Conservation (phyloP, 257 asterid genomes). For the Jacaranda mimosifolia region DNA sequence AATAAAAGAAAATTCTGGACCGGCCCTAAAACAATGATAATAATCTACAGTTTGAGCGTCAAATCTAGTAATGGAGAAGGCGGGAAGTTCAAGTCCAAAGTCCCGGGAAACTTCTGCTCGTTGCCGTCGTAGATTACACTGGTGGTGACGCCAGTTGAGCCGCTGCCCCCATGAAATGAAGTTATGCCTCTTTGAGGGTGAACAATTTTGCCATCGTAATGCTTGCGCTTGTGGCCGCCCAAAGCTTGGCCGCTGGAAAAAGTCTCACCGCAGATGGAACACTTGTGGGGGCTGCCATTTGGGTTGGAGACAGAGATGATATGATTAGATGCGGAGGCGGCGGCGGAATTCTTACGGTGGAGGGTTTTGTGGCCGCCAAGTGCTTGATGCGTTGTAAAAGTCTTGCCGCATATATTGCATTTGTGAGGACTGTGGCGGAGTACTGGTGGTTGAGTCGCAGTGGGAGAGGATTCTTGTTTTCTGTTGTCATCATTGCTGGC, state of each 20-base stretch:
- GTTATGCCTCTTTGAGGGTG: conserved; percentile 6
- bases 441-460: too few relatives aligned
- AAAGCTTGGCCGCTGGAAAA: conserved; percentile 51
- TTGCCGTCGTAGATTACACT: not conserved
- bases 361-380: too few relatives aligned
- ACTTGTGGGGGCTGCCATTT: conserved; percentile 36
- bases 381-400: too few relatives aligned
- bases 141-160: conserved; percentile 15
- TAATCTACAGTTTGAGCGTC: conserved; percentile 28
- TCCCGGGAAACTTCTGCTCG: not conserved
- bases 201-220: conserved; percentile 42
- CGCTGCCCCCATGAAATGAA: conserved; percentile 37
- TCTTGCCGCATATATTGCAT: too few relatives aligned
- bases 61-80: not conserved
- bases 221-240: conserved; percentile 69
- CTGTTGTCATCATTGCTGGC: too few relatives aligned
- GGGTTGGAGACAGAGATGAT: not conserved
- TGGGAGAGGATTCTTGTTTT: too few relatives aligned
- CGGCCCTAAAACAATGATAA: not conserved
- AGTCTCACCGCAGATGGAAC: conserved; percentile 45
- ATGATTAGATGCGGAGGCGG: too few relatives aligned
- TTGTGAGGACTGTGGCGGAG: too few relatives aligned
- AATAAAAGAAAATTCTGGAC: too few relatives aligned
- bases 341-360: too few relatives aligned
- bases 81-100: conserved; percentile 45